phyloP scores from a whole-genome alignment of 495 filamentous ascomycete genomes.

The Lasiosphaeris hirsuta region DNA sequence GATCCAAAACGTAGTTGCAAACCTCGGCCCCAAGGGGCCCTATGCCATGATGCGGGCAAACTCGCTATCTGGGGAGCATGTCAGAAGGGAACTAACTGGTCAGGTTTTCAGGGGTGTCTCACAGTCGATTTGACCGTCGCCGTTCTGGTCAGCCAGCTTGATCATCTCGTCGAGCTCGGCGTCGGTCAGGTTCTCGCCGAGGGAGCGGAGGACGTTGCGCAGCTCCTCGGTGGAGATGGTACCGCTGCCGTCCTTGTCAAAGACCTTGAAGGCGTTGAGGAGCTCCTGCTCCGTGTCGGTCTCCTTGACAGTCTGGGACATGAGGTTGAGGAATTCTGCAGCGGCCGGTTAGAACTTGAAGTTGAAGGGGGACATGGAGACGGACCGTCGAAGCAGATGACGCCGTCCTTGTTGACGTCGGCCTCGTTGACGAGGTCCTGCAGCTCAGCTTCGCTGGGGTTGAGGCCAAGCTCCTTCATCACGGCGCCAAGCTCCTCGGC shows the following conservation, averaged over 20 bases:
- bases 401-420: constrained; percentile 44
- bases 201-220: constrained; percentile 40
- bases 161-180: constrained; percentile 49
- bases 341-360: neutral
- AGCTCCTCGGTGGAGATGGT: constrained; percentile 47
- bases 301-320: constrained; percentile 39
- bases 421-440: constrained; percentile 47
- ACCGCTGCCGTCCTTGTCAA: constrained; percentile 48
- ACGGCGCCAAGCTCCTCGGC: constrained; percentile 40
- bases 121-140: constrained; percentile 50
- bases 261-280: constrained; percentile 45
- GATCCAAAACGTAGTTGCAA: no score
- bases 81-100: constrained; percentile 21
- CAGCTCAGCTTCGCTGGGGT: constrained; percentile 41
- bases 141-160: constrained; percentile 44
- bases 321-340: constrained; percentile 47
- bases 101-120: constrained; percentile 14
- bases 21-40: neutral
- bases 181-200: constrained; percentile 47
- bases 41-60: constrained; percentile 85
- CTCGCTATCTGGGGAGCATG: constrained; percentile 67
- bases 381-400: constrained; percentile 45
- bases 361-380: neutral
- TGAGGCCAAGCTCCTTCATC: constrained; percentile 46
- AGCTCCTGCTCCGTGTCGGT: constrained; percentile 46